Evolutionary conservation across 805 yeast genomes (phyloP).

Genomic region (Vanderwaltozyma tropicalis): DNA sequence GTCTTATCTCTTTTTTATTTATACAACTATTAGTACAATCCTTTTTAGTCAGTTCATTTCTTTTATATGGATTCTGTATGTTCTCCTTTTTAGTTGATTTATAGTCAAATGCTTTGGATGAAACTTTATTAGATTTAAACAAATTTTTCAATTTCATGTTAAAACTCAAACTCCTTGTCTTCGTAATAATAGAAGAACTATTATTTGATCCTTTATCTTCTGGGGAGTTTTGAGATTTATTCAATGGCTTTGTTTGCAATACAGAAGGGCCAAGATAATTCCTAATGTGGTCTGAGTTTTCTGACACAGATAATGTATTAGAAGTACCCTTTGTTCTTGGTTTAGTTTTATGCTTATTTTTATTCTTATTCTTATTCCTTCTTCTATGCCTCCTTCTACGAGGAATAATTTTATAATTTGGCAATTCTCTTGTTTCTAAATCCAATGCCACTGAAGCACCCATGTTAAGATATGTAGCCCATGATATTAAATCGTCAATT

Average conservation of each 20-base stretch:
- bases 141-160: too few relatives aligned
- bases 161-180: too few relatives aligned
- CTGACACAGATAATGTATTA: too few relatives aligned
- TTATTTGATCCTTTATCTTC: neutral
- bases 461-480: constrained; percentile 61
- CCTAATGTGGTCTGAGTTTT: neutral
- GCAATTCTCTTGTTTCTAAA: constrained; percentile 56
- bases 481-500: constrained; percentile 59
- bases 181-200: too few relatives aligned
- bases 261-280: neutral
- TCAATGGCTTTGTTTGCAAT: neutral
- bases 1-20: too few relatives aligned
- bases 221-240: neutral
- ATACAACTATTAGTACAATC: too few relatives aligned
- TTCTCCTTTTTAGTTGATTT: too few relatives aligned
- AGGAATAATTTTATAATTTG: constrained; percentile 72
- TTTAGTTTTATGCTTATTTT: neutral
- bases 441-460: constrained; percentile 79
- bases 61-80: too few relatives aligned
- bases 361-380: constrained; percentile 3
- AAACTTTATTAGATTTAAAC: too few relatives aligned
- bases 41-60: too few relatives aligned
- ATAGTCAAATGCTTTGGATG: too few relatives aligned
- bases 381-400: constrained; percentile 37
- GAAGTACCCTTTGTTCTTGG: neutral